phyloP scores from a whole-genome alignment of 768 basidiomycete genomes.

The Paxillus ammoniavirescens region DNA sequence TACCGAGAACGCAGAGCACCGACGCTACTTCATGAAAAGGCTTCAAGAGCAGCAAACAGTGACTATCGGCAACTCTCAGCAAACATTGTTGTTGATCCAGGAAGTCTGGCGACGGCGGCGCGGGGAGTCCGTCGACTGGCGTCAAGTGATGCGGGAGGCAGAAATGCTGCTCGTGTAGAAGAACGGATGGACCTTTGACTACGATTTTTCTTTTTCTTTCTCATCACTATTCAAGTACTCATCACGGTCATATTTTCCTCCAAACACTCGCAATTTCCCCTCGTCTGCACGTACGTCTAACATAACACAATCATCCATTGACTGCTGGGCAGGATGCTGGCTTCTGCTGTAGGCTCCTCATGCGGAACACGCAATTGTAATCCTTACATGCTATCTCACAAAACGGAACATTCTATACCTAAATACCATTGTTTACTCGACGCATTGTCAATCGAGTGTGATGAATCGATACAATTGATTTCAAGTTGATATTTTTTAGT shows the following conservation, averaged over 20 bases:
- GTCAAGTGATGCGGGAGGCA: conserved; percentile 47
- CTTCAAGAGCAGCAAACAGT: conserved; percentile 53
- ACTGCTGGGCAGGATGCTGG: conserved; percentile 24
- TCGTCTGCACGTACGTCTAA: conserved; percentile 12
- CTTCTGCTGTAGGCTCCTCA: conserved; percentile 14
- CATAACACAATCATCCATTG: conserved; percentile 4
- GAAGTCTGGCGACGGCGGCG: conserved; percentile 54
- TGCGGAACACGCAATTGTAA: conserved; percentile 23
- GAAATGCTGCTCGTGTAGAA: conserved; percentile 61
- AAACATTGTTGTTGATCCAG: conserved; percentile 52
- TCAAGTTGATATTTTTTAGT: too few relatives aligned
- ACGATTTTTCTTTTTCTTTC: not conserved
- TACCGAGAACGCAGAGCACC: conserved; percentile 48
- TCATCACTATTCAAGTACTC: not conserved
- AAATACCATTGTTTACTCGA: too few relatives aligned
- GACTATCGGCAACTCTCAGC: conserved; percentile 63
- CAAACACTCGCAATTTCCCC: conserved; percentile 1
- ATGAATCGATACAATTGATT: not conserved
- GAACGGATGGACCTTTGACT: too few relatives aligned
- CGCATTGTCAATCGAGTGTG: too few relatives aligned
- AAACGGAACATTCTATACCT: not conserved
- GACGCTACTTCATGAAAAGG: conserved; percentile 40
- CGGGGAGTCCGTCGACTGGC: conserved; percentile 55
- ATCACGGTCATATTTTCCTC: not conserved
- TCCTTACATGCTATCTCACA: conserved; percentile 9